These are phyloP conservation scores for Tulasnella sp. DNA, from an alignment of 768 basidiomycete genomes.

Conservation along the genomic window DNA sequence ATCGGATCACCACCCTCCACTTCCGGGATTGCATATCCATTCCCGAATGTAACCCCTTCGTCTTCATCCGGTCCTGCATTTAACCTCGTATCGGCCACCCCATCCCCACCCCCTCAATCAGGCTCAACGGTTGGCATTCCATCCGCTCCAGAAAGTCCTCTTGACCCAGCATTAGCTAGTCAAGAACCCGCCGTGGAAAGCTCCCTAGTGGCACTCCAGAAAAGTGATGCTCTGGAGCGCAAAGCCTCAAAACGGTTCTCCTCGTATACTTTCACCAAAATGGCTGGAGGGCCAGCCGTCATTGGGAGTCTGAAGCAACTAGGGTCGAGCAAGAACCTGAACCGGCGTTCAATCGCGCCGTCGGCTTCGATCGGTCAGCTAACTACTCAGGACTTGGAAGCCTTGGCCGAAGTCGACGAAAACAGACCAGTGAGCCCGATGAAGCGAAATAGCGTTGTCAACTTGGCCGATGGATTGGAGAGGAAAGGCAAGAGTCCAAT, in stretches of 20 bases:
- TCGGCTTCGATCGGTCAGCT: constrained; percentile 42
- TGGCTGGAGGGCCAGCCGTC: constrained; percentile 53
- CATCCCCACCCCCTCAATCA: constrained; percentile 29
- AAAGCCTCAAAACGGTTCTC: constrained; percentile 95
- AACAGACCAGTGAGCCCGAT: not conserved
- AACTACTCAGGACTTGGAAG: constrained; percentile 64
- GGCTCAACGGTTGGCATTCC: not conserved
- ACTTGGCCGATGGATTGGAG: not conserved
- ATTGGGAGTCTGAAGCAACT: constrained; percentile 29
- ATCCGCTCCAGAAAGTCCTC: constrained; percentile 30
- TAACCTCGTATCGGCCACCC: constrained; percentile 30
- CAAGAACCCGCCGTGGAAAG: constrained; percentile 55
- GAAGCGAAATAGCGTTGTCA: constrained; percentile 34
- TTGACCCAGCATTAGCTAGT: constrained; percentile 21
- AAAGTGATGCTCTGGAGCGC: constrained; percentile 76
- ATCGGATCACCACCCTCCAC: constrained; percentile 24
- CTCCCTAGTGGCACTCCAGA: constrained; percentile 81
- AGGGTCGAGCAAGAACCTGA: constrained; percentile 33
- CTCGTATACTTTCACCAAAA: constrained; percentile 87
- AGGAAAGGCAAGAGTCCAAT: not conserved
- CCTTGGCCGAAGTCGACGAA: constrained; percentile 67
- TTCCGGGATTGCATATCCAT: constrained; percentile 19
- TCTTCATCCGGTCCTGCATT: not conserved
- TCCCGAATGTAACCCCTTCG: not conserved
- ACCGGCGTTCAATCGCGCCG: constrained; percentile 45